A percentile compares a stretch with the other conserved stretches of the same genome.
Conservation (phyloP, 2,329 filamentous ascomycete species). For the Calonectria naviculata region DNA sequence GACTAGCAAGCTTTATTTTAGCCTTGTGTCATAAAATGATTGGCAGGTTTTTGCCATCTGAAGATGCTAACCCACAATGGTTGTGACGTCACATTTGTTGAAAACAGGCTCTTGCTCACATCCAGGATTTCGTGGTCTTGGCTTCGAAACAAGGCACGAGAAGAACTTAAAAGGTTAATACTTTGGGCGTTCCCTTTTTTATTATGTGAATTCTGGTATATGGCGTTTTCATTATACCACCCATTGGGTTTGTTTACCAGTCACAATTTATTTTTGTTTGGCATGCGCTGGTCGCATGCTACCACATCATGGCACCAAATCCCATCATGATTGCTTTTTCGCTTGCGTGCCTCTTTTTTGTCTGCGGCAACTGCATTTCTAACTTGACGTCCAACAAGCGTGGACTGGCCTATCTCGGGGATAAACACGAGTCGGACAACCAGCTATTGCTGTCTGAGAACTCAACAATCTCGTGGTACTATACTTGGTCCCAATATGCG, state of each 20-base stretch:
- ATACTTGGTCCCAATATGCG: slow-evolving; percentile 52
- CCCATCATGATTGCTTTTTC: background rate
- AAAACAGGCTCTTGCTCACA: background rate
- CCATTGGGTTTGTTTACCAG: background rate
- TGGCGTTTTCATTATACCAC: background rate
- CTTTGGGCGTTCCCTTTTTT: background rate
- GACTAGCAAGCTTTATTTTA: background rate
- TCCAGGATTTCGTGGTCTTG: background rate
- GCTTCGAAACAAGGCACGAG: background rate
- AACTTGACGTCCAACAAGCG: slow-evolving; percentile 34
- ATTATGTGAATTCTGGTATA: background rate
- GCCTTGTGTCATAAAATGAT: background rate
- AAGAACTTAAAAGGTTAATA: background rate
- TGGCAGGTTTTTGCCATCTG: background rate
- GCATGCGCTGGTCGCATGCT: background rate
- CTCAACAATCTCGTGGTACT: slow-evolving; percentile 55
- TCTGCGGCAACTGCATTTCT: background rate
- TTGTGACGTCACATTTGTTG: background rate
- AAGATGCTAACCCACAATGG: background rate
- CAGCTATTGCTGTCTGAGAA: slow-evolving; percentile 48
- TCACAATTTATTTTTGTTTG: background rate
- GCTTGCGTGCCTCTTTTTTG: background rate
- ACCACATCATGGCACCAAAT: background rate
- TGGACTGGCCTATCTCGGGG: slow-evolving; percentile 37
- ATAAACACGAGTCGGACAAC: slow-evolving; percentile 45